Base-by-base conservation (phyloP, 2,329 filamentous ascomycete genomes). In the Pseudogymnoascus sp. region DNA sequence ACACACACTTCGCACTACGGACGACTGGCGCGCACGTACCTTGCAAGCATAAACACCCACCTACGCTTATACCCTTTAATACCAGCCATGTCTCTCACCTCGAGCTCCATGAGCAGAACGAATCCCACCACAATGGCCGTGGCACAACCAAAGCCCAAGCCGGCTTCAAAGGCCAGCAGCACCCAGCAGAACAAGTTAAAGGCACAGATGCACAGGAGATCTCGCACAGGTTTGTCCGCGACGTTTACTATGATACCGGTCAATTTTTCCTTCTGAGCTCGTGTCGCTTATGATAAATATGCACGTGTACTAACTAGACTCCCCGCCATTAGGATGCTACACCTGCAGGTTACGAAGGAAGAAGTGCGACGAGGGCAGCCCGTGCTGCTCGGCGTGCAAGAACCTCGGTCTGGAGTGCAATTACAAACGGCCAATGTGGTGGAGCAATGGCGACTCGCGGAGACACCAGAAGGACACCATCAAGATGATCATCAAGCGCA, bases 341-440 rank as follows among this genome's bases (percentile, higher is more conserved):
- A 88, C 85, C 63, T 88, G 85, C 79, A 80, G 85, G 75, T 75
- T 88, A 70, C 78, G 85, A 73, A 80, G 85, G 68, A 88, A 88
- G 77, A 88, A 88, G 80, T 88, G 85, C 77, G 85, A 88, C 71
- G 85, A 88, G 75, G 84, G 83, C 67, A 77, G 80, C 39, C 83
- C 84, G 62, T 77, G 80, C 71, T 88, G 85, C 79, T 82, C 83
- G 14, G 85, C 85, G 66, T 88, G 85, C 81, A 86, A 84, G 69
- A 71, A 75, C 64, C 87, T 99, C 64, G 89, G 90, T 62, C 83
- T 99, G 64, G 82, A 83, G 72, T 99, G 95, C 80, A 92, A 97
- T 80, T 99, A 97, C 80, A 96, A 96, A 82, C 83, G 93, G 73
- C 95, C 95, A 39, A 86, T 90, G 78, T 99, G 95, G 95, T 99